Conservation (phyloP, 1,139 yeast species). For the Magnusiomyces suaveolens region DNA sequence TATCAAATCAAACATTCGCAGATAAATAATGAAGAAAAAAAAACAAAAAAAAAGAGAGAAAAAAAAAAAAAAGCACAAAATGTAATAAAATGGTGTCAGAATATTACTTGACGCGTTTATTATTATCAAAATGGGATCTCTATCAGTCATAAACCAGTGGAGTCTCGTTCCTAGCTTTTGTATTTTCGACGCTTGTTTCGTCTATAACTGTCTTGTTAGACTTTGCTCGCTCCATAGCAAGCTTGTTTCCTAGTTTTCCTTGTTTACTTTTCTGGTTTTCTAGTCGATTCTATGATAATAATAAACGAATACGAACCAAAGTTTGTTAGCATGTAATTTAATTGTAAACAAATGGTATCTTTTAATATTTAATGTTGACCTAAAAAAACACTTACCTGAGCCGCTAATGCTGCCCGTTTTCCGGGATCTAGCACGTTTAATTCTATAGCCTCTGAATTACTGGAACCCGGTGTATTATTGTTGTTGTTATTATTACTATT, state of each 20-base stretch:
- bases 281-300: conserved; percentile 8
- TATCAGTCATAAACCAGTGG: conserved; percentile 11
- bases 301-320: too few relatives aligned
- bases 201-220: conserved; percentile 5
- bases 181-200: conserved; percentile 8
- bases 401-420: conserved; percentile 15
- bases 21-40: neutral
- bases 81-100: too few relatives aligned
- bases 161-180: neutral
- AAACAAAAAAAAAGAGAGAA: too few relatives aligned
- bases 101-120: too few relatives aligned
- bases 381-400: conserved; percentile 11
- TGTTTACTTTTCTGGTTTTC: conserved; percentile 5
- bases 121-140: too few relatives aligned
- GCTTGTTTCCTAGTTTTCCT: conserved; percentile 12
- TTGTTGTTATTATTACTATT: neutral
- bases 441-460: neutral
- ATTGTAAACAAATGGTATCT: too few relatives aligned
- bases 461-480: neutral
- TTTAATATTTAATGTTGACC: too few relatives aligned
- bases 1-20: neutral
- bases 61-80: too few relatives aligned
- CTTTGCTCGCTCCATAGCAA: conserved; percentile 12
- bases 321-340: too few relatives aligned
- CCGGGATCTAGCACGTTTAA: conserved; percentile 4